Percentiles rank a stretch among this genome's conserved stretches.
phyloP scores from a whole-genome alignment of 1,284 basidiomycete genomes.

The Phellopilus nigrolimitatus region DNA sequence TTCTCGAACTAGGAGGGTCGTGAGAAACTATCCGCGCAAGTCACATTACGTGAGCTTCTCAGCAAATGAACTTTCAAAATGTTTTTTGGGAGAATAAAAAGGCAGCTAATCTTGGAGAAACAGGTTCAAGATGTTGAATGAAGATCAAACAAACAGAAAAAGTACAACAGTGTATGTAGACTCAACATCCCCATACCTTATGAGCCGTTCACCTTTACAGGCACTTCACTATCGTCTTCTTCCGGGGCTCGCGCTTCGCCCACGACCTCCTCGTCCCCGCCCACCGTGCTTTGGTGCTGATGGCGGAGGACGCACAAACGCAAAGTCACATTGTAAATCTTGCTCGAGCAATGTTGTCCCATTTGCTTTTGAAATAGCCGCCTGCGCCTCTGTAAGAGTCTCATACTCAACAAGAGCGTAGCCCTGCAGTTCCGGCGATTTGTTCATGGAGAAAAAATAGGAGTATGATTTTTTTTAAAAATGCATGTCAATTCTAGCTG shows the following conservation, averaged over 20 bases:
- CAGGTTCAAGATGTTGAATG: no score
- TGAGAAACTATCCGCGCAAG: no score
- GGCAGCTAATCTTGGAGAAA: no score
- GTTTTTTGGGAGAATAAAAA: no score
- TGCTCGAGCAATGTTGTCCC: conserved; percentile 87
- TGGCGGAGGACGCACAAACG: conserved; percentile 87
- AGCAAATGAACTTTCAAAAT: no score
- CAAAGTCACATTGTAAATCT: conserved; percentile 88
- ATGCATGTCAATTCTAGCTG: no score
- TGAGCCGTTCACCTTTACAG: background rate
- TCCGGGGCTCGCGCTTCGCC: conserved; percentile 75
- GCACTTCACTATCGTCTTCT: conserved; percentile 33
- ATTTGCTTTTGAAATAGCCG: conserved; percentile 82
- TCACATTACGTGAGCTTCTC: no score
- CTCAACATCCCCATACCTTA: background rate
- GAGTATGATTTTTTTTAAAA: no score
- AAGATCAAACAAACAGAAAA: no score
- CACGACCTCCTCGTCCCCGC: conserved; percentile 48
- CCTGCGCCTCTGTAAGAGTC: conserved; percentile 87
- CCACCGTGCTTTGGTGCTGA: conserved; percentile 72
- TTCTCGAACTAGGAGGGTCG: background rate
- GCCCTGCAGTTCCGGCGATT: conserved; percentile 66
- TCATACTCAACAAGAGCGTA: conserved; percentile 97
- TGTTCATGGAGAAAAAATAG: no score
- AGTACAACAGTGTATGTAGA: conserved; percentile 9